phyloP scores from a whole-genome alignment of 371 early-diverging fungal genomes.

The Conidiobolus incongruus region DNA sequence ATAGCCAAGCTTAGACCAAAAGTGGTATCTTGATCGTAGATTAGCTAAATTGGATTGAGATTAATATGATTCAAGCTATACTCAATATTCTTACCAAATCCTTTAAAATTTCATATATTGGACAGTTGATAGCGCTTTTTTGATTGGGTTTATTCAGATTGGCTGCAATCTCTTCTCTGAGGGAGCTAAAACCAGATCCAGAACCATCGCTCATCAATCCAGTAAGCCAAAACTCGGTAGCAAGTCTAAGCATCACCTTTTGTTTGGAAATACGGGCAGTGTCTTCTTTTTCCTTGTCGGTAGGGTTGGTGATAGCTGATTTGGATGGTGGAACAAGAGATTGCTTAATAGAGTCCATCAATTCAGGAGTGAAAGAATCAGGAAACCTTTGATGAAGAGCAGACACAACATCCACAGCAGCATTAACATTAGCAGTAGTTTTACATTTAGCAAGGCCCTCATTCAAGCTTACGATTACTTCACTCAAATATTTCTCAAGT shows the following conservation, averaged over 20 bases:
- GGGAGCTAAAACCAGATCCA: no score
- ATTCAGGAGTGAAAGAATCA: slow-evolving; percentile 39
- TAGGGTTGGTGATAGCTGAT: slow-evolving; percentile 21
- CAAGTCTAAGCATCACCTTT: slow-evolving; percentile 40
- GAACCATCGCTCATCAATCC: not conserved
- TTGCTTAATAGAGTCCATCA: slow-evolving; percentile 35
- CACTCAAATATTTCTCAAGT: slow-evolving; percentile 89
- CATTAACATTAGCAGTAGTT: slow-evolving; percentile 41
- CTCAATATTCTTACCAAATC: slow-evolving; percentile 10
- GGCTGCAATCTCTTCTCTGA: not conserved
- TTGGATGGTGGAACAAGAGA: slow-evolving; percentile 20
- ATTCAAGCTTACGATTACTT: slow-evolving; percentile 60
- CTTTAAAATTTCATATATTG: slow-evolving; percentile 5
- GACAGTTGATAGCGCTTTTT: no score
- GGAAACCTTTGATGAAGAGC: slow-evolving; percentile 82
- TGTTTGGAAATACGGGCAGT: slow-evolving; percentile 37
- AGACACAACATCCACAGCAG: slow-evolving; percentile 67
- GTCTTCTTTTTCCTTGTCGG: slow-evolving; percentile 77
- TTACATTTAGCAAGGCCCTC: slow-evolving; percentile 56
- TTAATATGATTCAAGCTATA: not conserved
- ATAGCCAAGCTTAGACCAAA: slow-evolving; percentile 51
- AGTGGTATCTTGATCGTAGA: slow-evolving; percentile 25
- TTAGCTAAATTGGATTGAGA: slow-evolving; percentile 10
- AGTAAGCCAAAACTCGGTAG: slow-evolving; percentile 64
- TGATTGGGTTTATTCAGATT: no score